Conservation (phyloP, 306 rosid genomes). For the Sicyos baderoa region DNA sequence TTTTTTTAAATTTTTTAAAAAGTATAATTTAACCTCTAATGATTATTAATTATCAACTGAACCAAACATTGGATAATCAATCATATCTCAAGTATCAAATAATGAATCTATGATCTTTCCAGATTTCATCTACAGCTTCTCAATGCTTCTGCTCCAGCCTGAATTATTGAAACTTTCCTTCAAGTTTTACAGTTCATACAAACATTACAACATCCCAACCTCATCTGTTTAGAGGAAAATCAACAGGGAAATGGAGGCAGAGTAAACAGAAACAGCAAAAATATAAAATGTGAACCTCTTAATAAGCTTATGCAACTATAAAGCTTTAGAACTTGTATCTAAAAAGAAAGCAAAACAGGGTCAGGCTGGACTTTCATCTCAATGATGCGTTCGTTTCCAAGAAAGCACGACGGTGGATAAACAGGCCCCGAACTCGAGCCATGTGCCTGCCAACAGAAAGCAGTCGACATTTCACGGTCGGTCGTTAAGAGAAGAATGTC, state of each 20-base stretch:
- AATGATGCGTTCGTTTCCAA: slow-evolving; percentile 27
- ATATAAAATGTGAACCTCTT: background rate
- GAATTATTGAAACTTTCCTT: background rate
- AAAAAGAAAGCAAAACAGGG: slow-evolving; percentile 29
- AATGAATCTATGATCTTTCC: background rate
- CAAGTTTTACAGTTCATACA: background rate
- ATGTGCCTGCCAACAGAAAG: slow-evolving; percentile 72
- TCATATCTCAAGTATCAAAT: background rate
- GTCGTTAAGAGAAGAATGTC: slow-evolving; percentile 43
- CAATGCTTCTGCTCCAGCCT: background rate
- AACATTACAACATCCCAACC: background rate
- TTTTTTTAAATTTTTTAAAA: too few species aligned
- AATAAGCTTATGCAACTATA: slow-evolving; percentile 12
- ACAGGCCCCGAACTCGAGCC: slow-evolving; percentile 51
- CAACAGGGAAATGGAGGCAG: background rate
- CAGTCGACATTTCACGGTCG: slow-evolving; percentile 29
- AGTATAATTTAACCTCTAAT: background rate
- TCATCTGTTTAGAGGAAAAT: background rate
- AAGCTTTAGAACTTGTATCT: slow-evolving; percentile 11
- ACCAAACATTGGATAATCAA: background rate
- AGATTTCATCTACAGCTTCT: background rate
- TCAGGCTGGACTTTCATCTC: slow-evolving; percentile 30
- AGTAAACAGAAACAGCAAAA: background rate
- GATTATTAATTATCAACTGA: background rate
- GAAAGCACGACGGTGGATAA: slow-evolving; percentile 52